Evolutionary conservation across 495 filamentous ascomycete genomes (phyloP).

Genomic region (Hypoxylon subgilvum): DNA sequence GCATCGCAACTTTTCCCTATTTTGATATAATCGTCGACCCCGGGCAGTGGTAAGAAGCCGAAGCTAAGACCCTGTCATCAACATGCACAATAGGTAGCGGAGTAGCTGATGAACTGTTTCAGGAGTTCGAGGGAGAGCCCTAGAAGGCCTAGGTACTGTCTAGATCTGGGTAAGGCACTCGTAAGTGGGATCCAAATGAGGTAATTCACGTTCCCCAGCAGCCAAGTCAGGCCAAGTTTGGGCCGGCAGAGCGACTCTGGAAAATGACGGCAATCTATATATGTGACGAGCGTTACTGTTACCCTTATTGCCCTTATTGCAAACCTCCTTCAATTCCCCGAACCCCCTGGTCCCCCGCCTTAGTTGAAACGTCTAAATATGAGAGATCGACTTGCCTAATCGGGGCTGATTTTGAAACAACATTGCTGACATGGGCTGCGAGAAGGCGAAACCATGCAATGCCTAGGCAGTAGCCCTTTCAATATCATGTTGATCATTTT

Average conservation of each 20-base stretch:
- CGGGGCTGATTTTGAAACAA: conserved; percentile 39
- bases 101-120: conserved; percentile 29
- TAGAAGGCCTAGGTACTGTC: not conserved
- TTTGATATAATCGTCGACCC: conserved; percentile 34
- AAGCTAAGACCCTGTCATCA: conserved; percentile 18
- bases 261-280: conserved; percentile 32
- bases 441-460: conserved; percentile 37
- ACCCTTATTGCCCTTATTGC: conserved; percentile 36
- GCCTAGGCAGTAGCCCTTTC: no score
- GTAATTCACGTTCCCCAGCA: conserved; percentile 25
- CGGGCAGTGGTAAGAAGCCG: conserved; percentile 12
- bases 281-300: conserved; percentile 33
- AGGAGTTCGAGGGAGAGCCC: conserved; percentile 8
- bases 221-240: not conserved
- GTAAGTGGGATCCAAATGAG: conserved; percentile 28
- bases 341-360: conserved; percentile 37
- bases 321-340: conserved; percentile 41
- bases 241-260: conserved; percentile 29
- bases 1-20: conserved; percentile 25
- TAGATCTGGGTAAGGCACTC: conserved; percentile 10
- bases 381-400: conserved; percentile 43
- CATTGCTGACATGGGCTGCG: conserved; percentile 39
- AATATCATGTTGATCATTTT: no score
- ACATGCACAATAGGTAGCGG: conserved; percentile 12
- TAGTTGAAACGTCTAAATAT: conserved; percentile 44